phyloP scores from a whole-genome alignment of 805 yeast species.

The Ogataea naganishii region DNA sequence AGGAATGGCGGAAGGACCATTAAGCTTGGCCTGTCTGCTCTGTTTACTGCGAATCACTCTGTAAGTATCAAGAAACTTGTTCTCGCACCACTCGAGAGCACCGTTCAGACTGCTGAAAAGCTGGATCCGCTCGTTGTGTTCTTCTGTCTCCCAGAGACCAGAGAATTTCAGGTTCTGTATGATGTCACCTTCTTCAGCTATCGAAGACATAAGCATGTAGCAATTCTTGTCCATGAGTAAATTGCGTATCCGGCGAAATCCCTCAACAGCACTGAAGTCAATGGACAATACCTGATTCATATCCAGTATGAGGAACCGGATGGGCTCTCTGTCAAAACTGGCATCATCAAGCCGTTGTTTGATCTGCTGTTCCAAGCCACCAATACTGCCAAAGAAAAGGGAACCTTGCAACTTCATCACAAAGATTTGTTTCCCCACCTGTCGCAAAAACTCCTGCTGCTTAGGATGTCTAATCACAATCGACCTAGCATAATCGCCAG shows the following conservation, averaged over 20 bases:
- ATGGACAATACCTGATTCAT: constrained; percentile 73
- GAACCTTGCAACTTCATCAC: constrained; percentile 83
- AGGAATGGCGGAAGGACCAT: constrained; percentile 7
- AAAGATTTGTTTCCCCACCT: constrained; percentile 87
- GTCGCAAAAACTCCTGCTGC: constrained; percentile 74
- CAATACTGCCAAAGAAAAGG: constrained; percentile 91
- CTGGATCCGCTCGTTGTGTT: constrained; percentile 37
- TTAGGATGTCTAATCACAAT: constrained; percentile 87
- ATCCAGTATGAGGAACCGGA: constrained; percentile 77
- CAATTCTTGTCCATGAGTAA: constrained; percentile 62
- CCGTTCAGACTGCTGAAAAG: constrained; percentile 74
- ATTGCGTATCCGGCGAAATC: constrained; percentile 79
- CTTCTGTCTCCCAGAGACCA: constrained; percentile 59
- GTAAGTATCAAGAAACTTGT: constrained; percentile 66
- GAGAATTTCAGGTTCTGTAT: constrained; percentile 73
- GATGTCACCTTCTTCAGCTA: constrained; percentile 55
- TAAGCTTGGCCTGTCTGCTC: background rate
- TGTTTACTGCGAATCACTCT: constrained; percentile 19
- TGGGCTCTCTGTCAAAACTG: constrained; percentile 43
- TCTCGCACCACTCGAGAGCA: constrained; percentile 96
- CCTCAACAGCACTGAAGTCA: constrained; percentile 95
- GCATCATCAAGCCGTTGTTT: constrained; percentile 54
- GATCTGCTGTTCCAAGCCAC: constrained; percentile 75
- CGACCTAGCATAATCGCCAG: constrained; percentile 84
- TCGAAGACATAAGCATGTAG: constrained; percentile 71